A percentile compares a stretch with the other conserved stretches of the same genome.
phyloP scores from a whole-genome alignment of 306 rosid genomes.

The Corylus heterophylla region DNA sequence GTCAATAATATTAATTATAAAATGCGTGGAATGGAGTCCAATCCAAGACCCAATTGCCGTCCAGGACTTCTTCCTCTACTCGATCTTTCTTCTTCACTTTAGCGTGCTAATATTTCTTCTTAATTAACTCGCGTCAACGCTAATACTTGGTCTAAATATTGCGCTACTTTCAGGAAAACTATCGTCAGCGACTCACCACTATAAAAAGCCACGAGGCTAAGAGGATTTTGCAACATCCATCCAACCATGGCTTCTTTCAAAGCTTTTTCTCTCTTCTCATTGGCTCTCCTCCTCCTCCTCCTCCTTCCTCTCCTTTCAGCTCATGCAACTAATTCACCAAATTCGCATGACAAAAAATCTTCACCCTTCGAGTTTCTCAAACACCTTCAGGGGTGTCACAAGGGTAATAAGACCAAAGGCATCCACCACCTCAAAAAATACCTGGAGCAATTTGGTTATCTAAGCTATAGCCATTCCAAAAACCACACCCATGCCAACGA shows the following conservation, averaged over 20 bases:
- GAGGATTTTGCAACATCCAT: neutral
- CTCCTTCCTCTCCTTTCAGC: neutral
- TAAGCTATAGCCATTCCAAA: neutral
- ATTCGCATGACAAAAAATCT: neutral
- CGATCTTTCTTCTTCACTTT: no score
- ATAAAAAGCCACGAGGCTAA: neutral
- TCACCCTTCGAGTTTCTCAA: conserved; percentile 3
- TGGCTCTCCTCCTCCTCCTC: neutral
- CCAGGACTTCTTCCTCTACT: no score
- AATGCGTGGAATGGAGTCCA: no score
- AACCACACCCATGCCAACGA: neutral
- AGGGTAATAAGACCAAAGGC: neutral
- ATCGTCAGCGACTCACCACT: neutral
- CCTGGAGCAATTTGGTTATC: neutral
- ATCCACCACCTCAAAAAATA: neutral
- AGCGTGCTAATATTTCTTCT: no score
- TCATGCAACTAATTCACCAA: neutral
- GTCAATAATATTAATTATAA: no score
- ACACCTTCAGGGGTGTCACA: neutral
- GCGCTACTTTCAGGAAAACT: no score
- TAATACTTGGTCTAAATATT: no score
- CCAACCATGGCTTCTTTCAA: neutral
- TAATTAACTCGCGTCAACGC: no score
- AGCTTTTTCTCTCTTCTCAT: neutral
- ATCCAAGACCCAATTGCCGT: no score